Evolutionary conservation across 2,329 filamentous ascomycete species (phyloP).

Genomic region (Sporothrix phasma): DNA sequence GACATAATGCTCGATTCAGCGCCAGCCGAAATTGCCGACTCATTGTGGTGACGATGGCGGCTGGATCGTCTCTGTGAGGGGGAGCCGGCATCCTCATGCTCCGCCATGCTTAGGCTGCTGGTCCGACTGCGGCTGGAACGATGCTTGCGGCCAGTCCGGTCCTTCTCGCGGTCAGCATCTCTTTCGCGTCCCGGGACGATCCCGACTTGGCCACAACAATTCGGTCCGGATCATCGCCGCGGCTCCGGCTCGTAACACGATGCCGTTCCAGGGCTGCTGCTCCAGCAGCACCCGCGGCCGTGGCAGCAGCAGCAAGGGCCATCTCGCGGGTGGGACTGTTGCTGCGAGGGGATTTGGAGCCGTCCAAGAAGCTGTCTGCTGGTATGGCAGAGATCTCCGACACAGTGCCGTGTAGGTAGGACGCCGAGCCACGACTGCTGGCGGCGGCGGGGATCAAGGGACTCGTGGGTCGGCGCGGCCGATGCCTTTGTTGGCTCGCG

Average conservation of each 20-base stretch:
- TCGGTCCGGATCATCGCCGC: slow-evolving; percentile 35
- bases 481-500: slow-evolving; percentile 35
- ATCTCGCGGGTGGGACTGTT: slow-evolving; percentile 35
- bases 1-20: slow-evolving; percentile 46
- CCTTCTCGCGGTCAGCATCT: slow-evolving; percentile 21
- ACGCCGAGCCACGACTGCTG: slow-evolving; percentile 47
- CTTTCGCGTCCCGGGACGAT: slow-evolving; percentile 2
- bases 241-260: slow-evolving; percentile 22
- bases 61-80: slow-evolving; percentile 39
- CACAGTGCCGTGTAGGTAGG: slow-evolving; percentile 53
- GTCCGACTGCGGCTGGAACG: slow-evolving; percentile 40
- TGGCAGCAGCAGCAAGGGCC: slow-evolving; percentile 30
- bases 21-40: slow-evolving; percentile 40
- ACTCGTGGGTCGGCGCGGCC: slow-evolving; percentile 48
- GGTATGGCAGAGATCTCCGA: slow-evolving; percentile 80
- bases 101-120: slow-evolving; percentile 34
- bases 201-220: slow-evolving; percentile 24
- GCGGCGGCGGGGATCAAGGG: slow-evolving; percentile 51
- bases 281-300: slow-evolving; percentile 32
- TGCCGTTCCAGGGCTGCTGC: slow-evolving; percentile 34
- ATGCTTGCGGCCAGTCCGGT: slow-evolving; percentile 37
- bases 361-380: slow-evolving; percentile 51
- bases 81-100: slow-evolving; percentile 39
- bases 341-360: slow-evolving; percentile 39
- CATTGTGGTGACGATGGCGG: slow-evolving; percentile 39